Evolutionary conservation across 768 basidiomycete genomes (phyloP).

Genomic region (Auriscalpium orientale): DNA sequence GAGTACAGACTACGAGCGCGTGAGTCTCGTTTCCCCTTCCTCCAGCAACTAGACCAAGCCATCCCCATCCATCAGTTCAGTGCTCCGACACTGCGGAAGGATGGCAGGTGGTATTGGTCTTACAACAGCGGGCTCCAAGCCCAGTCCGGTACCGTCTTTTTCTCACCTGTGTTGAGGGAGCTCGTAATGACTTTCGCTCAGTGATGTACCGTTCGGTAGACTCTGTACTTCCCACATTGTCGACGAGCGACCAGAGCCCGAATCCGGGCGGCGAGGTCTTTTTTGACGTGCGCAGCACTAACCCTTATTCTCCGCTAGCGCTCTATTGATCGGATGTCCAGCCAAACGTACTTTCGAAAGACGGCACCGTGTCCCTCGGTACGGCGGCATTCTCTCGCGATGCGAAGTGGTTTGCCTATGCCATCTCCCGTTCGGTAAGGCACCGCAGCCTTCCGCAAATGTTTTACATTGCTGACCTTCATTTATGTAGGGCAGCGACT

Average conservation of each 20-base stretch:
- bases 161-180: neutral
- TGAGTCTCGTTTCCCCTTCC: neutral
- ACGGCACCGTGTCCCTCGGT: slow-evolving; percentile 63
- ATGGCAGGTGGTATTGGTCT: slow-evolving; percentile 76
- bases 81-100: slow-evolving; percentile 50
- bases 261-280: slow-evolving; percentile 58
- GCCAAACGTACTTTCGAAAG: slow-evolving; percentile 65
- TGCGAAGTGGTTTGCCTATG: slow-evolving; percentile 72
- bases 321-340: slow-evolving; percentile 17
- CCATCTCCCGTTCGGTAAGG: slow-evolving; percentile 62
- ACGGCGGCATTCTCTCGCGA: slow-evolving; percentile 52
- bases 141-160: slow-evolving; percentile 34
- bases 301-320: neutral
- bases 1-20: slow-evolving; percentile 39
- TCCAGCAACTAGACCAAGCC: neutral
- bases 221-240: slow-evolving; percentile 44
- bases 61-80: slow-evolving; percentile 41
- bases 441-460: neutral
- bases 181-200: slow-evolving; percentile 16
- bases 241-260: slow-evolving; percentile 1
- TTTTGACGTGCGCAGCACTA: slow-evolving; percentile 52
- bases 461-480: neutral
- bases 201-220: slow-evolving; percentile 58
- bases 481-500: slow-evolving; percentile 60
- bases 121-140: slow-evolving; percentile 73